Conservation (phyloP, 176 grass and related monocot genomes). For the Calamus simplicifolius region DNA sequence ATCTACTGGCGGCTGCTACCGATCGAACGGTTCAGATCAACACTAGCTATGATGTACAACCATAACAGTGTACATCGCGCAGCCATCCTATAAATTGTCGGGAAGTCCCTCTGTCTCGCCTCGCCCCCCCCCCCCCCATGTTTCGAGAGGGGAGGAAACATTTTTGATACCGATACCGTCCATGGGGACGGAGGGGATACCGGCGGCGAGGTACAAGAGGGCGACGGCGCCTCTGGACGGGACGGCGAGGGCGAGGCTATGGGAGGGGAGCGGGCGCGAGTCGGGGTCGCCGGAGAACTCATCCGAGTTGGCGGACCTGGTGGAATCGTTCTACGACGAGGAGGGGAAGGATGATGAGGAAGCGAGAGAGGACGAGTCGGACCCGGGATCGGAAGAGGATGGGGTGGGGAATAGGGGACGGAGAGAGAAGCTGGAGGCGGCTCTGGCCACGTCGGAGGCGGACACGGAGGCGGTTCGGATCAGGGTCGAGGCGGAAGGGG, state of each 20-base stretch:
- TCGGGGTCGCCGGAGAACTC: constrained; percentile 15
- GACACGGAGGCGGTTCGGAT: constrained; percentile 35
- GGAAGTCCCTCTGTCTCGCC: no score
- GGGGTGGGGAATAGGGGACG: neutral
- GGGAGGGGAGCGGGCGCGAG: constrained; percentile 20
- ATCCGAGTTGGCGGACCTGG: constrained; percentile 48
- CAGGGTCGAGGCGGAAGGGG: constrained; percentile 45
- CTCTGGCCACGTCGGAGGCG: constrained; percentile 27
- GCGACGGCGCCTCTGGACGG: constrained; percentile 41
- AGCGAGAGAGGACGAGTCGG: neutral
- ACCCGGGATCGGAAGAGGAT: neutral
- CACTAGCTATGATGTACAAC: no score
- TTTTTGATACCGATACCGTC: no score
- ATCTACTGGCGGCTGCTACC: no score
- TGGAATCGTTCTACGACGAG: constrained; percentile 65
- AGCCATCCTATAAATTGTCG: no score
- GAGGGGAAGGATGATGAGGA: constrained; percentile 5
- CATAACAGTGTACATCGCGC: no score
- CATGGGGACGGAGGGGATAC: no score
- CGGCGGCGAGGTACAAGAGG: constrained; percentile 35
- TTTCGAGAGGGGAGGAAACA: no score
- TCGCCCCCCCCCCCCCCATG: no score
- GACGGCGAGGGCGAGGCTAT: constrained; percentile 48
- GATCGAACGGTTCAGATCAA: no score
- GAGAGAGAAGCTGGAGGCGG: constrained; percentile 21